A percentile compares a stretch with the other conserved stretches of the same genome.
Conservation (phyloP, 164 flowering plant species). For the Magnolia kwangsiensis region DNA sequence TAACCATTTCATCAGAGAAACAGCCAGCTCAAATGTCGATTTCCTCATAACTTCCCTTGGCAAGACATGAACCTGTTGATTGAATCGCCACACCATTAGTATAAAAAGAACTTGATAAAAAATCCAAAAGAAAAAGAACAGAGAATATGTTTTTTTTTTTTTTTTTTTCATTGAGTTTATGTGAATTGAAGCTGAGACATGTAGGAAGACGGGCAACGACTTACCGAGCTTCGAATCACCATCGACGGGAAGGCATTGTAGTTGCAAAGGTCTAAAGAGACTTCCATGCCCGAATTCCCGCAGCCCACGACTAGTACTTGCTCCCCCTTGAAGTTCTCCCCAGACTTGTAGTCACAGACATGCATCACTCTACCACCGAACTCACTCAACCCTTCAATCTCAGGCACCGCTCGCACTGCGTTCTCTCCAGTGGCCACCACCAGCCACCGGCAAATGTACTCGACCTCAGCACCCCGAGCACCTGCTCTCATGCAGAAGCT, state of each 20-base stretch:
- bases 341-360: constrained; percentile 57
- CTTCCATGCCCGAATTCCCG: constrained; percentile 86
- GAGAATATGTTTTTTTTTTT: too few relatives aligned
- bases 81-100: background rate
- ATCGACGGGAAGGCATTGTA: constrained; percentile 58
- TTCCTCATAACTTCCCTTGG: constrained; percentile 67
- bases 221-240: constrained; percentile 67
- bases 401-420: constrained; percentile 62
- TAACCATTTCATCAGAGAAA: constrained; percentile 51
- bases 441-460: constrained; percentile 69
- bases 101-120: background rate
- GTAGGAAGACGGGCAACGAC: constrained; percentile 6
- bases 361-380: constrained; percentile 57
- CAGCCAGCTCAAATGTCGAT: constrained; percentile 60
- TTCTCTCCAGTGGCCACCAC: constrained; percentile 86
- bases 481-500: constrained; percentile 18
- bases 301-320: constrained; percentile 68
- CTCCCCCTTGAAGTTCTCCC: constrained; percentile 43
- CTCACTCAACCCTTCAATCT: constrained; percentile 49
- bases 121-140: background rate
- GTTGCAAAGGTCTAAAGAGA: constrained; percentile 65
- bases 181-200: background rate
- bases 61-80: constrained; percentile 64
- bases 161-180: background rate
- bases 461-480: constrained; percentile 29